Percentiles rank a stretch among this genome's conserved stretches.
phyloP scores from a whole-genome alignment of 2,329 filamentous ascomycete species.

The Fusarium musae region DNA sequence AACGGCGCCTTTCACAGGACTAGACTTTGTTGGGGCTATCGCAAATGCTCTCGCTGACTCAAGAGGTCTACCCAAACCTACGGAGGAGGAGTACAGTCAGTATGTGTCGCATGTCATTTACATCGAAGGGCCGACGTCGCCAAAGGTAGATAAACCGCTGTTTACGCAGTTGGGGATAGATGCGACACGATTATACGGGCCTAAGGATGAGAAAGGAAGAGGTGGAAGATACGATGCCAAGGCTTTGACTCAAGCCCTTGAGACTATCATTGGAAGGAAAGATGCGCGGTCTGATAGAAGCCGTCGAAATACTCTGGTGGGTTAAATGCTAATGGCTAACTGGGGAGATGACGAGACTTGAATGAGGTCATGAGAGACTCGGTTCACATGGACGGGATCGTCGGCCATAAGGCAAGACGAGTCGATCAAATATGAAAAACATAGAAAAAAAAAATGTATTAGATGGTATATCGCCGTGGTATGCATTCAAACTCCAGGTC shows the following conservation, averaged over 20 bases:
- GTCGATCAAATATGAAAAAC: background rate
- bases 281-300: conserved; percentile 52
- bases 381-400: background rate
- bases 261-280: conserved; percentile 76
- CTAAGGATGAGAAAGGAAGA: conserved; percentile 56
- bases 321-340: conserved; percentile 23
- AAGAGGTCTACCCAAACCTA: conserved; percentile 57
- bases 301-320: conserved; percentile 58
- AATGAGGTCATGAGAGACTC: no score
- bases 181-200: conserved; percentile 80
- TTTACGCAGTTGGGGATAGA: conserved; percentile 78
- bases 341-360: background rate
- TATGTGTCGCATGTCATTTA: conserved; percentile 90
- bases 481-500: conserved; percentile 36
- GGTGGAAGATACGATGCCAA: conserved; percentile 78
- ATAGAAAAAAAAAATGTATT: conserved; percentile 26
- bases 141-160: conserved; percentile 73
- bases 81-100: conserved; percentile 62
- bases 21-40: conserved; percentile 86
- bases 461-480: conserved; percentile 34
- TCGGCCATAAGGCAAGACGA: background rate
- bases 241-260: conserved; percentile 78
- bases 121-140: conserved; percentile 76
- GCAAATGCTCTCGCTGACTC: conserved; percentile 78
- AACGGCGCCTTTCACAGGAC: conserved; percentile 71